Conservation (phyloP, 257 asterid genomes). For the Fraxinus anomala region DNA sequence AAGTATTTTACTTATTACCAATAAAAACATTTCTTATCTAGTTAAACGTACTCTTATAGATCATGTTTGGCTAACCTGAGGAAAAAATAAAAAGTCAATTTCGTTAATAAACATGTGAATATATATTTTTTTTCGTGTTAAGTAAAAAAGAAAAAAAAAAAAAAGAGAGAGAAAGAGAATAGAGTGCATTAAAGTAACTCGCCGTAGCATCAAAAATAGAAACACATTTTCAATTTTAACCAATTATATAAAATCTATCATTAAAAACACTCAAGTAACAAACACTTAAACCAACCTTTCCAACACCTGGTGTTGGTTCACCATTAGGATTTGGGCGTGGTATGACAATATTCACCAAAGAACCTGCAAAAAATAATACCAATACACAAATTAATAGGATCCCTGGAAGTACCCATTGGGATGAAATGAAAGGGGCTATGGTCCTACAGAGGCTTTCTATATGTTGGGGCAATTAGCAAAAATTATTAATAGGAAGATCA, state of each 20-base stretch:
- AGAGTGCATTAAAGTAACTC: background rate
- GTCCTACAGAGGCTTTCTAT: background rate
- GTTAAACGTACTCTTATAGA: background rate
- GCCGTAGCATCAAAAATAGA: background rate
- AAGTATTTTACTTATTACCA: background rate
- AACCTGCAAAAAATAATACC: conserved; percentile 31
- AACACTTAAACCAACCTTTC: conserved; percentile 38
- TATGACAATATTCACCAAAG: conserved; percentile 44
- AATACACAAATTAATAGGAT: background rate
- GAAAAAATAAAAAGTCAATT: background rate
- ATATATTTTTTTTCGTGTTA: background rate
- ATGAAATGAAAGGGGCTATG: background rate
- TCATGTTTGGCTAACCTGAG: background rate
- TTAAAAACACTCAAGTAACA: too few species aligned
- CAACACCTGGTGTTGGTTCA: conserved; percentile 47
- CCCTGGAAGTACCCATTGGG: background rate
- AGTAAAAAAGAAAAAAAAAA: background rate
- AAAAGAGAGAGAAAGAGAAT: too few species aligned
- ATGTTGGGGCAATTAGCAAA: conserved; percentile 3
- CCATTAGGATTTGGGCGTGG: conserved; percentile 50
- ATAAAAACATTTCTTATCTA: too few species aligned
- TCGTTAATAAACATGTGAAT: background rate
- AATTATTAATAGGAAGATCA: background rate
- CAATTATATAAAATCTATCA: background rate
- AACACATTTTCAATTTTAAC: background rate